These are phyloP conservation scores for Mycena albidolilacea DNA, from an alignment of 768 basidiomycete genomes.

Conservation along the genomic window DNA sequence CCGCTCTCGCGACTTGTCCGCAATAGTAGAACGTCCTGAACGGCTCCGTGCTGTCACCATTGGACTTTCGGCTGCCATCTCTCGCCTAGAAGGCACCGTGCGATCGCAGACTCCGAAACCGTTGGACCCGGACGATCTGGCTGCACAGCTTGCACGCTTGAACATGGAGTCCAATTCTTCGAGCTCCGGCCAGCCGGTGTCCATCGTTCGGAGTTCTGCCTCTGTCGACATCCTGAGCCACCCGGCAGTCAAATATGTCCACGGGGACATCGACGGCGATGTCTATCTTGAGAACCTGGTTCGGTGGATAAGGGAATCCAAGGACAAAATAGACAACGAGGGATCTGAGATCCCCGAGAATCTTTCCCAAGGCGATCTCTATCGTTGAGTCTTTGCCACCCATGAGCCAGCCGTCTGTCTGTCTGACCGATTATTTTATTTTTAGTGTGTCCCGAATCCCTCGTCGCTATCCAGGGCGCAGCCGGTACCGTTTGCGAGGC, in stretches of 20 bases:
- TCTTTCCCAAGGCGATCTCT: constrained; percentile 85
- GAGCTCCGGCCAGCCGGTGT: constrained; percentile 48
- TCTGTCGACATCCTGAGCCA: constrained; percentile 69
- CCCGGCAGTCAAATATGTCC: constrained; percentile 80
- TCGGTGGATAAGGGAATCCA: constrained; percentile 72
- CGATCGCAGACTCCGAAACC: constrained; percentile 19
- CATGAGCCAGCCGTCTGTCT: background rate
- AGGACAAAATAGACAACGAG: constrained; percentile 71
- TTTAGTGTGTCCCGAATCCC: constrained; percentile 83
- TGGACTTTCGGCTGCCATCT: constrained; percentile 85
- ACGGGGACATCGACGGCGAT: constrained; percentile 78
- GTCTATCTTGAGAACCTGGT: constrained; percentile 76
- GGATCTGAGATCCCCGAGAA: constrained; percentile 84
- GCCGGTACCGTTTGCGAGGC: constrained; percentile 91
- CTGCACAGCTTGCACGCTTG: constrained; percentile 62
- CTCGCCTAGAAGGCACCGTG: constrained; percentile 71
- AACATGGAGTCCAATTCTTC: constrained; percentile 48
- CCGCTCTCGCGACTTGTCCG: constrained; percentile 79
- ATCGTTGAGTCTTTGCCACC: constrained; percentile 61
- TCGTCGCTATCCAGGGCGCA: constrained; percentile 86
- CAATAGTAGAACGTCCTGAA: constrained; percentile 93
- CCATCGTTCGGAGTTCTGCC: constrained; percentile 68
- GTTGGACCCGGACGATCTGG: constrained; percentile 57
- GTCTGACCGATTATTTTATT: constrained; percentile 5
- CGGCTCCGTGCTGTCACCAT: constrained; percentile 87